Conservation (phyloP, 1,139 yeast species). For the Debaryomyces nepalensis region DNA sequence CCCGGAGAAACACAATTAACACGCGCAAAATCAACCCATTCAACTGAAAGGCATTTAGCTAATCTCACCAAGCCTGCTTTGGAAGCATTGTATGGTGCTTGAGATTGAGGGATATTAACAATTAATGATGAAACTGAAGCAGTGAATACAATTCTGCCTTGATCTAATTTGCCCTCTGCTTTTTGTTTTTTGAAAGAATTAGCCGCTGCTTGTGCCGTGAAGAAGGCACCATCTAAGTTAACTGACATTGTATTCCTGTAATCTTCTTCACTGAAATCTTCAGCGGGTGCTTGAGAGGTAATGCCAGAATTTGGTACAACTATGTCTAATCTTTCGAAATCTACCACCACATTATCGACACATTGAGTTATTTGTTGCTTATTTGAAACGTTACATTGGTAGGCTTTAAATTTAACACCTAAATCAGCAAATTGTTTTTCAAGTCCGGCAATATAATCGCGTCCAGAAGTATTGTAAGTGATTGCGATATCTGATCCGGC, state of each 20-base stretch:
- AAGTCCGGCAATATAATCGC: slow-evolving; percentile 3
- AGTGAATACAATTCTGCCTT: slow-evolving; percentile 56
- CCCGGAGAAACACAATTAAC: slow-evolving; percentile 23
- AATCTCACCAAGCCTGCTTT: slow-evolving; percentile 54
- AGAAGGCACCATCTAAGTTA: slow-evolving; percentile 32
- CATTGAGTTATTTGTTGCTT: slow-evolving; percentile 25
- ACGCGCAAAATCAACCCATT: slow-evolving; percentile 23
- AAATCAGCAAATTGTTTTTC: slow-evolving; percentile 8
- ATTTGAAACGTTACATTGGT: slow-evolving; percentile 50
- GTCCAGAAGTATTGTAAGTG: slow-evolving; percentile 40
- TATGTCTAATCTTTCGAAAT: slow-evolving; percentile 30
- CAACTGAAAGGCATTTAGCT: slow-evolving; percentile 49
- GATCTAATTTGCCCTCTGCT: slow-evolving; percentile 22
- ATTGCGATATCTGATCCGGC: slow-evolving; percentile 80
- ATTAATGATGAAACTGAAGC: slow-evolving; percentile 57
- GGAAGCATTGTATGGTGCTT: slow-evolving; percentile 53
- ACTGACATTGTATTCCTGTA: slow-evolving; percentile 13
- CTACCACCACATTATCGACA: slow-evolving; percentile 25
- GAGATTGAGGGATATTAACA: slow-evolving; percentile 51
- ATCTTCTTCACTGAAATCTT: slow-evolving; percentile 26
- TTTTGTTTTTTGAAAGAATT: slow-evolving; percentile 30
- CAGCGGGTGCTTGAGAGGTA: slow-evolving; percentile 22
- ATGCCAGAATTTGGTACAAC: slow-evolving; percentile 37
- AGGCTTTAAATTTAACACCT: slow-evolving; percentile 66
- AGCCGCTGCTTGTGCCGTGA: slow-evolving; percentile 37